Evolutionary conservation across 2,329 filamentous ascomycete genomes (phyloP).

Genomic region (Sporothrix sp.): DNA sequence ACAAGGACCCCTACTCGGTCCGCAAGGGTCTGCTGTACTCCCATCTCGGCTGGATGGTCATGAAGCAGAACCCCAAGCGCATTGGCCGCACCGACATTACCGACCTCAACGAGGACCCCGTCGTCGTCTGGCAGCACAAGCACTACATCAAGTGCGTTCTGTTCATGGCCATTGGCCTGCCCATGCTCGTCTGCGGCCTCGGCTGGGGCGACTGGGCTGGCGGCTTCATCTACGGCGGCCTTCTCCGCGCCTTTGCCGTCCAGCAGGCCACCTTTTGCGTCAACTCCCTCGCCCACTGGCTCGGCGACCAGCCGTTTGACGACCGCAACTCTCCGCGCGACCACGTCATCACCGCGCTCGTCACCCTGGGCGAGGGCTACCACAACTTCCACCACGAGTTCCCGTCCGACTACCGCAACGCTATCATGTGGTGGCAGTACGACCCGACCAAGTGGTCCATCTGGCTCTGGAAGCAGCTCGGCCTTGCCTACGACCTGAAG

Average conservation of each 20-base stretch:
- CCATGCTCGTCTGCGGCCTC: conserved; percentile 64
- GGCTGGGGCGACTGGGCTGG: conserved; percentile 74
- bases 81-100: conserved; percentile 82
- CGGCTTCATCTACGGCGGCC: conserved; percentile 76
- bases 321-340: conserved; percentile 87
- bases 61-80: conserved; percentile 87
- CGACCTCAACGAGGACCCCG: conserved; percentile 75
- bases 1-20: conserved; percentile 86
- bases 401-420: conserved; percentile 86
- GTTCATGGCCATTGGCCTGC: conserved; percentile 67
- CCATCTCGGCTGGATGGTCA: conserved; percentile 82
- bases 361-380: conserved; percentile 77
- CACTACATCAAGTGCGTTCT: conserved; percentile 75
- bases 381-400: conserved; percentile 97
- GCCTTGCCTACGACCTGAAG: conserved; percentile 79
- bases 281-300: conserved; percentile 84
- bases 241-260: conserved; percentile 79
- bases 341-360: conserved; percentile 74
- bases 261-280: conserved; percentile 91
- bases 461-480: conserved; percentile 73
- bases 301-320: conserved; percentile 85
- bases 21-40: conserved; percentile 80
- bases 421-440: conserved; percentile 84
- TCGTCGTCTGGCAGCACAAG: conserved; percentile 81
- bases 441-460: conserved; percentile 89